phyloP scores from a whole-genome alignment of 2,329 filamentous ascomycete genomes.

The Amesomyces nigricolor region DNA sequence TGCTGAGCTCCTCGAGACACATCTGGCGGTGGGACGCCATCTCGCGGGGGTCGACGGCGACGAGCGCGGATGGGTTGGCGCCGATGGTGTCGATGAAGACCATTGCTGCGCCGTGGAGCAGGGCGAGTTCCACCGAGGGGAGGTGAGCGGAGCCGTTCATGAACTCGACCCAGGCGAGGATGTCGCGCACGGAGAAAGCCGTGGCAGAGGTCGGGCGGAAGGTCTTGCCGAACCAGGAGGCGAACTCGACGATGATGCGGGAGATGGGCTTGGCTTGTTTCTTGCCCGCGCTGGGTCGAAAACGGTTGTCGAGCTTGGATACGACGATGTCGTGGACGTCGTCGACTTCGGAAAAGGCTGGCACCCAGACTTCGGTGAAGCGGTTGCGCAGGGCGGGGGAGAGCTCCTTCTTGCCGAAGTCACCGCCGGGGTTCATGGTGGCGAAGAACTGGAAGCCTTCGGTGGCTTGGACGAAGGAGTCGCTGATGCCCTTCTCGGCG shows the following conservation, averaged over 20 bases:
- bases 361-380: constrained; percentile 98
- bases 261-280: constrained; percentile 43
- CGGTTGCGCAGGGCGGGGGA: constrained; percentile 92
- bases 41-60: constrained; percentile 64
- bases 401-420: constrained; percentile 96
- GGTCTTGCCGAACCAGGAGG: constrained; percentile 82
- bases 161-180: constrained; percentile 90
- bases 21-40: constrained; percentile 64
- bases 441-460: constrained; percentile 92
- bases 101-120: constrained; percentile 84
- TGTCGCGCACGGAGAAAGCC: constrained; percentile 83
- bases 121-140: constrained; percentile 40
- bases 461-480: constrained; percentile 70
- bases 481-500: constrained; percentile 84
- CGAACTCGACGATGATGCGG: constrained; percentile 72
- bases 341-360: constrained; percentile 73
- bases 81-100: constrained; percentile 95
- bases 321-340: constrained; percentile 84
- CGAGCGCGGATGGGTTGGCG: constrained; percentile 84
- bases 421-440: constrained; percentile 98
- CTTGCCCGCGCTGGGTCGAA: constrained; percentile 32
- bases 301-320: constrained; percentile 59
- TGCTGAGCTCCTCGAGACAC: constrained; percentile 68
- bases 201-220: constrained; percentile 72
- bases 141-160: constrained; percentile 60